phyloP scores from a whole-genome alignment of 1,139 yeast species.

The Taphrina sp. region DNA sequence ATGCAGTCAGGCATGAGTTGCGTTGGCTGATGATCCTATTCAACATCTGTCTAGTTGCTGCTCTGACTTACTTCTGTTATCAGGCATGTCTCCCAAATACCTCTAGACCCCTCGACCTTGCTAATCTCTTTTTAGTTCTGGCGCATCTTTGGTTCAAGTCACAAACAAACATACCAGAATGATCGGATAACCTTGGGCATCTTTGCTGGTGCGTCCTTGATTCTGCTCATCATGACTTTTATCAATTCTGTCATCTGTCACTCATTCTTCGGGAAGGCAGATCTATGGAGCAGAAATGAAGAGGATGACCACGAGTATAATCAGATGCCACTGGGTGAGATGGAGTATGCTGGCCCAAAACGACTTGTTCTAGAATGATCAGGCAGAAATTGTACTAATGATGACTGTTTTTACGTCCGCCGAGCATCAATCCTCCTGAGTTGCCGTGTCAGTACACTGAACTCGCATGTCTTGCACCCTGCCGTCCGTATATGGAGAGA shows the following conservation, averaged over 20 bases:
- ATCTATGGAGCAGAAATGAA: slow-evolving; percentile 7
- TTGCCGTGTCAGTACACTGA: too few species aligned
- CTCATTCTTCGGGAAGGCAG: slow-evolving; percentile 47
- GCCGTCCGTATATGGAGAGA: too few species aligned
- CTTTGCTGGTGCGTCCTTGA: slow-evolving; percentile 51
- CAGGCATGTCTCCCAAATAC: slow-evolving; percentile 40
- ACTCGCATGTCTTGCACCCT: too few species aligned
- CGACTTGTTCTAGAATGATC: slow-evolving; percentile 11
- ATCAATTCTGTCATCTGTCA: slow-evolving; percentile 47
- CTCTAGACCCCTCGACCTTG: background rate
- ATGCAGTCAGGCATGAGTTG: slow-evolving; percentile 21
- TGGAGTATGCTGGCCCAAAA: slow-evolving; percentile 8
- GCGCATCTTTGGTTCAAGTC: slow-evolving; percentile 51
- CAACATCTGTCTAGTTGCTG: slow-evolving; percentile 44
- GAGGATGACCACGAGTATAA: background rate
- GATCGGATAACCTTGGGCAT: slow-evolving; percentile 53
- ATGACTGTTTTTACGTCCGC: too few species aligned
- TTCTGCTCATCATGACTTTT: slow-evolving; percentile 48
- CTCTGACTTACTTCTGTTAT: slow-evolving; percentile 54
- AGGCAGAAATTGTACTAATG: background rate
- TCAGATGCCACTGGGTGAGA: slow-evolving; percentile 10
- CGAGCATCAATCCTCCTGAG: too few species aligned
- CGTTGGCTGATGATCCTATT: slow-evolving; percentile 18
- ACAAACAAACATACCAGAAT: slow-evolving; percentile 51
- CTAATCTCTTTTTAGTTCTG: slow-evolving; percentile 43